Conservation (phyloP, 768 basidiomycete genomes). For the Auriscalpium orientale region DNA sequence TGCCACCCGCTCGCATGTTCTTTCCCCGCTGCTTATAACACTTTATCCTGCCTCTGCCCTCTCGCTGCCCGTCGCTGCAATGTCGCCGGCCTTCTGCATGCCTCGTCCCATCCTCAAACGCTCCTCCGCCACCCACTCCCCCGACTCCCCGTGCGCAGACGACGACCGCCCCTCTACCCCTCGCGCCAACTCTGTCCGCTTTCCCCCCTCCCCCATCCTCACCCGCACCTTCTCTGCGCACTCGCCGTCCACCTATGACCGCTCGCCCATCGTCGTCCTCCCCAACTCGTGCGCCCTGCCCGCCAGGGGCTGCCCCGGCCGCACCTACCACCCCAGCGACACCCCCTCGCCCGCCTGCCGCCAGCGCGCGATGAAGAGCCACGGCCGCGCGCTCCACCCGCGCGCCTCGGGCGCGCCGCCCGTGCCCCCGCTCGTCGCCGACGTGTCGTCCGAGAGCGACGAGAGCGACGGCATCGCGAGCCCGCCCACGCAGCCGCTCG, state of each 20-base stretch:
- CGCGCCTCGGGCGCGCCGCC: conserved; percentile 25
- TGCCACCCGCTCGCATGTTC: too few relatives aligned
- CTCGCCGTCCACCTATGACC: conserved; percentile 55
- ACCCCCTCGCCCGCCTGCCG: conserved; percentile 10
- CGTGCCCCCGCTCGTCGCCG: conserved; percentile 47
- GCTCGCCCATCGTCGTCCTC: conserved; percentile 67
- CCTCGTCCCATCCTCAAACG: conserved; percentile 17
- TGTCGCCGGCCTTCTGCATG: conserved; percentile 1
- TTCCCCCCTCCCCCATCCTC: conserved; percentile 33
- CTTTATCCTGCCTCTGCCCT: conserved; percentile 3
- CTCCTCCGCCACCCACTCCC: conserved; percentile 1
- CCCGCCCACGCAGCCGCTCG: conserved; percentile 25
- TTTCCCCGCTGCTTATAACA: not conserved
- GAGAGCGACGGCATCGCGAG: conserved; percentile 50
- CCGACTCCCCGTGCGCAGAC: not conserved
- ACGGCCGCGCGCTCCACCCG: conserved; percentile 39
- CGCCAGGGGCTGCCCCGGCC: conserved; percentile 68
- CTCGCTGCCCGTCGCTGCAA: not conserved
- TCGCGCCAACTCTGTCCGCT: conserved; percentile 32
- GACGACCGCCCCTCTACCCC: not conserved
- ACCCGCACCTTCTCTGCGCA: conserved; percentile 34
- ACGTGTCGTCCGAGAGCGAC: conserved; percentile 56
- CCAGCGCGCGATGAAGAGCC: conserved; percentile 16
- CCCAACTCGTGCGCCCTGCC: conserved; percentile 73
- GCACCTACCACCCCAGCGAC: conserved; percentile 52